Base-by-base conservation (phyloP, 108 stramenopile species). In the Nitzschia inconspicua region DNA sequence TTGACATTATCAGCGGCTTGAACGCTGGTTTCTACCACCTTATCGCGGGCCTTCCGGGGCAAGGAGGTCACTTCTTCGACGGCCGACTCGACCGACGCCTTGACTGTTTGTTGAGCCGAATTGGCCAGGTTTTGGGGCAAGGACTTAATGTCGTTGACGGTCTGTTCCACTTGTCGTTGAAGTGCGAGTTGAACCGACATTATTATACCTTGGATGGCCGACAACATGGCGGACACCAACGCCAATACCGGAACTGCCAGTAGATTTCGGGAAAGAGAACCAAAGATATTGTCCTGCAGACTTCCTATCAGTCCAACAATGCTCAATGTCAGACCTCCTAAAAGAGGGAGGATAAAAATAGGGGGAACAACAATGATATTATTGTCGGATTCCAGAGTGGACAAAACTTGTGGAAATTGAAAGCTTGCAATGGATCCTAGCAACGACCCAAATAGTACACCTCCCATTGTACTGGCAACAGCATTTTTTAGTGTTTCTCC, bases 61-160 rank as follows among this genome's bases (percentile, higher is more conserved):
- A n/a, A n/a, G n/a, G n/a, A n/a, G n/a, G n/a, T n/a, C n/a, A n/a
- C 32, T 19, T 16, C 0, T 22, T 54, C 53, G 13, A 54, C 18
- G 3, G 34, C 32, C 7, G 35, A 23, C 16, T 54, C 53, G 20
- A 54, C 18, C 4, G 53, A 23, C 16, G 37, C 7, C 22, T 36
- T 28, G 7, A 36, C 53, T 8, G 31, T 5, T 20, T 60, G 26
- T 16, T 42, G 31, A n/a, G 43, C 60, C 5, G 44, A 44, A 10
- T 60, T 47, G 14, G 44, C 60, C 10, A 60, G 22, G 32, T 60
- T 60, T 6, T 16, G 18, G 3, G 60, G 60, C 9, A 60, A 47
- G 18, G 60, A 26, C 35, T 60, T 44, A 18, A 60, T 44, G n/a
- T 35, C 44, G 3, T 60, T 14, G 2, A 34, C 42, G 18, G 42